A percentile compares a stretch with the other conserved stretches of the same genome.
Evolutionary conservation across 495 filamentous ascomycete genomes (phyloP).

Genomic region (Barbatosphaeria neglecta): DNA sequence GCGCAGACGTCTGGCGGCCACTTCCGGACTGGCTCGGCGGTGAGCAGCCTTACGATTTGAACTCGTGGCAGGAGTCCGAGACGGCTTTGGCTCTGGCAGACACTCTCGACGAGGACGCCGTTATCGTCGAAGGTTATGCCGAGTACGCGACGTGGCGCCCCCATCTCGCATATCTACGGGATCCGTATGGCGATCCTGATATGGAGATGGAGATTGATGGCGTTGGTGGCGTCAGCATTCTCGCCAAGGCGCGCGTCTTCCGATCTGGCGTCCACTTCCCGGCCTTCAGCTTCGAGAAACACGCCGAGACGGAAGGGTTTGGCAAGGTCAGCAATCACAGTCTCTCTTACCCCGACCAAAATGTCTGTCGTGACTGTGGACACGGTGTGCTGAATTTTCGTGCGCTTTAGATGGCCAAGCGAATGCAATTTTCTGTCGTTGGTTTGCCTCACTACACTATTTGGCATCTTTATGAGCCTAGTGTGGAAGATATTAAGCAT

Average conservation of each 20-base stretch:
- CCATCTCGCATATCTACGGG: constrained; percentile 91
- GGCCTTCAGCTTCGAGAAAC: constrained; percentile 96
- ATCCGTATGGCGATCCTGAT: constrained; percentile 95
- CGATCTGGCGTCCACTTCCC: constrained; percentile 93
- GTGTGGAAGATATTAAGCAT: constrained; percentile 89
- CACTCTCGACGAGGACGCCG: constrained; percentile 92
- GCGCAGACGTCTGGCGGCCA: constrained; percentile 90
- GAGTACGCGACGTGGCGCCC: constrained; percentile 99
- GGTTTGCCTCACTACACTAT: constrained; percentile 97
- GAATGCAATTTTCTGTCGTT: constrained; percentile 92
- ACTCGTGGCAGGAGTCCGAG: constrained; percentile 99
- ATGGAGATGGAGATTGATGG: constrained; percentile 99
- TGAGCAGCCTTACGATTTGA: constrained; percentile 97
- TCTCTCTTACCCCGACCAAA: neutral
- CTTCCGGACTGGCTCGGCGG: constrained; percentile 98
- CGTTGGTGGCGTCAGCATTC: constrained; percentile 92
- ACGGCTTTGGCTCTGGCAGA: constrained; percentile 90
- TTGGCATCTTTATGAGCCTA: constrained; percentile 98
- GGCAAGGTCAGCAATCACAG: constrained; percentile 63
- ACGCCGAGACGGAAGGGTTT: constrained; percentile 97
- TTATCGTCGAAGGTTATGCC: constrained; percentile 98
- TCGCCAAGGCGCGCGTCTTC: constrained; percentile 93
- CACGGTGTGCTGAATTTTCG: constrained; percentile 24
- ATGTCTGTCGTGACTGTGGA: too few species aligned
- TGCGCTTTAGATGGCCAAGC: constrained; percentile 72